phyloP scores from a whole-genome alignment of 2,329 filamentous ascomycete species.

The Chrysoporthe cubensis region DNA sequence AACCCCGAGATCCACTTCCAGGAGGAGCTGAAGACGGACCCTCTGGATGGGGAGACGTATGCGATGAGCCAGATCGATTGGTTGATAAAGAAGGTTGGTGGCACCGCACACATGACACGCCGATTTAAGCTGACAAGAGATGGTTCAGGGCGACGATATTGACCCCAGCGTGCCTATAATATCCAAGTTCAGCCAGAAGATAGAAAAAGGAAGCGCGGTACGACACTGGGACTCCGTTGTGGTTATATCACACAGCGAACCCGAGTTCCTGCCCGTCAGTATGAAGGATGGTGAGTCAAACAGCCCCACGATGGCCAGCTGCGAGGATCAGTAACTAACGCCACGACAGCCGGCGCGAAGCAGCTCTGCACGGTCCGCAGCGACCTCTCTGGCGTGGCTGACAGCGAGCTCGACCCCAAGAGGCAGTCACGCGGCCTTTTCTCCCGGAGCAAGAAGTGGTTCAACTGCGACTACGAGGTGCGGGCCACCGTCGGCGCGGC shows the following conservation, averaged over 20 bases:
- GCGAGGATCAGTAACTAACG: neutral
- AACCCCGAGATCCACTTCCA: slow-evolving; percentile 41
- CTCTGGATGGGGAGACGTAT: slow-evolving; percentile 41
- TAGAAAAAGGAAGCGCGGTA: slow-evolving; percentile 39
- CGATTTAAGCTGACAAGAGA: neutral
- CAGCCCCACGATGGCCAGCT: too few species aligned
- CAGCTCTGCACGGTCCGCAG: slow-evolving; percentile 47
- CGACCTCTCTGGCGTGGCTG: slow-evolving; percentile 44
- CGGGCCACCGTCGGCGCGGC: slow-evolving; percentile 59
- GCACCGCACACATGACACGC: neutral
- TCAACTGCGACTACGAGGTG: slow-evolving; percentile 51
- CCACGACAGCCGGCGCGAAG: slow-evolving; percentile 39
- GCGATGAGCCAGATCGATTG: slow-evolving; percentile 48
- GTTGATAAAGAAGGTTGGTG: slow-evolving; percentile 44
- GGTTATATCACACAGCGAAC: slow-evolving; percentile 45
- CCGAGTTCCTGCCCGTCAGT: slow-evolving; percentile 41
- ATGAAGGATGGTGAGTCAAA: slow-evolving; percentile 41
- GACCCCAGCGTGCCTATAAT: slow-evolving; percentile 41
- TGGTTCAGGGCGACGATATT: slow-evolving; percentile 43
- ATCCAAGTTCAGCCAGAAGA: slow-evolving; percentile 40
- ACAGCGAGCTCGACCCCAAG: slow-evolving; percentile 44
- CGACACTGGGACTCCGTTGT: slow-evolving; percentile 45
- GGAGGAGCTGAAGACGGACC: slow-evolving; percentile 42
- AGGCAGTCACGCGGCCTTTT: slow-evolving; percentile 42
- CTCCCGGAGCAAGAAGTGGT: slow-evolving; percentile 42